Evolutionary conservation across 257 asterid genomes (phyloP).

Genomic region (Leptodermis oblonga): DNA sequence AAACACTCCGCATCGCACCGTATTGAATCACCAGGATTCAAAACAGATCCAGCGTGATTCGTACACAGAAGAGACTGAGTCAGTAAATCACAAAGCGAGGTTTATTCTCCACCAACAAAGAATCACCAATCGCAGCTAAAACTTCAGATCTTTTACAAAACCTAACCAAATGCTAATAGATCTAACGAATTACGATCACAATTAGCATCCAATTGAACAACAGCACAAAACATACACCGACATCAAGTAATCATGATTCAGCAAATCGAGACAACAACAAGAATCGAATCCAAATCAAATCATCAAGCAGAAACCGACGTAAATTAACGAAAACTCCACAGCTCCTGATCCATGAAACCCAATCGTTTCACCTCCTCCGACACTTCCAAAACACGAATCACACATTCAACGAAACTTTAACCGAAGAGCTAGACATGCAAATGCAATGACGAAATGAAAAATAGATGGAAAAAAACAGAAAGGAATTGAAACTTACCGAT

Average conservation of each 20-base stretch:
- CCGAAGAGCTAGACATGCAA: not conserved
- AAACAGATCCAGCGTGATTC: constrained; percentile 20
- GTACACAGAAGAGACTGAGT: not conserved
- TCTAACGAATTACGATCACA: constrained; percentile 12
- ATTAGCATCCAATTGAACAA: constrained; percentile 3
- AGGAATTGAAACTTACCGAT: constrained; percentile 4
- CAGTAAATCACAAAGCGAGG: not conserved
- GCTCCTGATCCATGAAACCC: not conserved
- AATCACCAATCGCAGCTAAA: constrained; percentile 7
- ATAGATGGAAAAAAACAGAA: not conserved
- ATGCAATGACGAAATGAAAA: constrained; percentile 9
- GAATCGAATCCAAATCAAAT: not conserved
- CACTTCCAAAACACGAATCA: not conserved
- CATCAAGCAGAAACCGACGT: not conserved
- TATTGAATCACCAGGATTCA: not conserved
- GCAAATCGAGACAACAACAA: not conserved
- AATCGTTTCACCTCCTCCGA: not conserved
- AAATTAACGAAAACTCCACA: not conserved
- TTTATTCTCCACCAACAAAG: not conserved
- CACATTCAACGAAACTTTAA: not conserved
- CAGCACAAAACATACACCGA: not conserved
- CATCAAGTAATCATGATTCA: not conserved
- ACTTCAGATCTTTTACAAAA: constrained; percentile 17
- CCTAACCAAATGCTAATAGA: constrained; percentile 8
- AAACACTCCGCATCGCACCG: not conserved